These are phyloP conservation scores for Oryza meyeriana DNA, from an alignment of 176 grass and related monocot species.

Conservation along the genomic window DNA sequence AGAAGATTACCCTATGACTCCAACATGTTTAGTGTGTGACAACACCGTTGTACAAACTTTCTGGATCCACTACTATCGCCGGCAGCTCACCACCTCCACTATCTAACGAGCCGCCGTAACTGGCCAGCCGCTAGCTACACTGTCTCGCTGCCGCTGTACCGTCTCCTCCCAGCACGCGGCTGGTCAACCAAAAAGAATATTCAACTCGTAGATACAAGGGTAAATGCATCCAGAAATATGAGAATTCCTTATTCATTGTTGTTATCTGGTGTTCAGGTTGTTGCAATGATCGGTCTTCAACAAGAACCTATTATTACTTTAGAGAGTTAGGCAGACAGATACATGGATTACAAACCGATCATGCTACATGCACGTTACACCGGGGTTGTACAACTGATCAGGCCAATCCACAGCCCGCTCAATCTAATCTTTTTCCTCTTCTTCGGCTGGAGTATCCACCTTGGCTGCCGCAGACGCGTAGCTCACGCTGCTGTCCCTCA, in stretches of 20 bases:
- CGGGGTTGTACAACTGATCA: not conserved
- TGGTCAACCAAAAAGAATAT: not conserved
- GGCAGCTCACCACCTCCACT: too few relatives aligned
- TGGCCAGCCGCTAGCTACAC: too few relatives aligned
- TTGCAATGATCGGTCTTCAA: not conserved
- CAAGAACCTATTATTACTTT: conserved; percentile 8
- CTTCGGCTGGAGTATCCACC: conserved; percentile 31
- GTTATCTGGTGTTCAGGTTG: not conserved
- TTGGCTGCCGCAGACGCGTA: conserved; percentile 82
- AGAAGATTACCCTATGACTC: too few relatives aligned
- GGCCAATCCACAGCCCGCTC: not conserved
- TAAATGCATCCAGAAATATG: not conserved
- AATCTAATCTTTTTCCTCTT: conserved; percentile 10
- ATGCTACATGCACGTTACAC: not conserved
- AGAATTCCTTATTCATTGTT: not conserved
- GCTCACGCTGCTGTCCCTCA: conserved; percentile 78
- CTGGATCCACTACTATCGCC: too few relatives aligned
- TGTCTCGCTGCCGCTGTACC: too few relatives aligned
- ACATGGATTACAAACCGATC: conserved; percentile 14
- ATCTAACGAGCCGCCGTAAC: too few relatives aligned
- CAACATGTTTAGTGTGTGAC: too few relatives aligned
- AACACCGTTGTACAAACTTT: too few relatives aligned
- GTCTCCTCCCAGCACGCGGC: too few relatives aligned
- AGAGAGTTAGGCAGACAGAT: conserved; percentile 7
- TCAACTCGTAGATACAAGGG: not conserved